Evolutionary conservation across 225 moss, liverwort and hornwort species (phyloP), one percentile per base, ranked within the genome.

Genomic region (Polytrichum formosum): DNA sequence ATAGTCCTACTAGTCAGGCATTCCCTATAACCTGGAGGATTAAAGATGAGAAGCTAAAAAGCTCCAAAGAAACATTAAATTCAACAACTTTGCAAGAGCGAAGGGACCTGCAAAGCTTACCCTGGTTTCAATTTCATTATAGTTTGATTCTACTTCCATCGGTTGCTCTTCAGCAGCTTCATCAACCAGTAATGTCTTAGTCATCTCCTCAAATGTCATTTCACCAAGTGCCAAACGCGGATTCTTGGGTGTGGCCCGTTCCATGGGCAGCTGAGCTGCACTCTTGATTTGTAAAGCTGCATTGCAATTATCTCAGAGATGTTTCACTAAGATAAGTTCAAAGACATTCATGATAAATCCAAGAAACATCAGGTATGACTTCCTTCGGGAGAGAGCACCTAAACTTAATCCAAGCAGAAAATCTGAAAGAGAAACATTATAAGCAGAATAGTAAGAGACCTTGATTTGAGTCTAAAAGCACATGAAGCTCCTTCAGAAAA

Each of bases 211-310:
- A 46, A 83, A 84, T 56, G 77, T 81, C 72, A 76, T 56, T 21
- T 73, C 68, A 53, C 81, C 67, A 16, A 87, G 79, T 71, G 67
- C 74, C 53, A 74, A 67, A 54, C 87, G 79, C 35, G 81, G 87
- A 68, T 81, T 84, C 58, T 72, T 84, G 31, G 87, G 84, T 28
- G 70, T 75, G 25, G 87, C 84, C 63, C 84, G 78, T 69, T 81
- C 67, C 68, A 37, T 18, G 58, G 29, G 7, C 19, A 16, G 30
- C 18, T 5, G 25, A 8, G 59, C 10, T 70, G 69, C 69, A 55
- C 26, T 54, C 19, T 13, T 46, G 3, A 46, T 16, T 46, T 46
- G 46, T 46, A 13, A 16, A 46, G 13, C 46, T 46, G 46, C 46
- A 46, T 46, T 13, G 46, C 17, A 18, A 23, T 17, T 26, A 25